These are phyloP conservation scores for Talaromyces sp. DNA, from an alignment of 2,329 filamentous ascomycete species.

Conservation along the genomic window DNA sequence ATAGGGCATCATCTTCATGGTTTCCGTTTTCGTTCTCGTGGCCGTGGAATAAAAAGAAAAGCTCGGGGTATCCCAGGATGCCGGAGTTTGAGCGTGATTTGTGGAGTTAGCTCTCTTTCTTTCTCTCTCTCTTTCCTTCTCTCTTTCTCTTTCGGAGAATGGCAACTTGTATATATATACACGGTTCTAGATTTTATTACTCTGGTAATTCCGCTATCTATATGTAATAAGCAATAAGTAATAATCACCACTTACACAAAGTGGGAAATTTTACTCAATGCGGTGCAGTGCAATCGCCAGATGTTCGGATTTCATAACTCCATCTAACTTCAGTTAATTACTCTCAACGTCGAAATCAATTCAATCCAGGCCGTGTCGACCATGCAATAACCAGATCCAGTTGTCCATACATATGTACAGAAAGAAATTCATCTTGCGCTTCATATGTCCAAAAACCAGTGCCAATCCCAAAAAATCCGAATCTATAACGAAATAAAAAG, in stretches of 20 bases:
- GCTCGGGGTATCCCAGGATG: not conserved
- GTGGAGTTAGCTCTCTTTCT: constrained; percentile 2
- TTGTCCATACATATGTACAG: not conserved
- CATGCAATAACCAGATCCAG: not conserved
- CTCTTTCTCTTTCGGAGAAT: not conserved
- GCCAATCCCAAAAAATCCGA: not conserved
- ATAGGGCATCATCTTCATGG: constrained; percentile 12
- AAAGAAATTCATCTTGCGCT: not conserved
- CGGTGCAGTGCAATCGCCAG: too few species aligned
- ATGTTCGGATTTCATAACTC: not conserved
- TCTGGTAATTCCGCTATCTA: not conserved
- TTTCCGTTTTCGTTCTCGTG: constrained; percentile 17
- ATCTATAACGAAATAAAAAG: not conserved
- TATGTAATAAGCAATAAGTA: not conserved
- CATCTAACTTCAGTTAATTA: not conserved
- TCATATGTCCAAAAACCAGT: not conserved
- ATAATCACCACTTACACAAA: not conserved
- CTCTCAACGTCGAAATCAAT: not conserved
- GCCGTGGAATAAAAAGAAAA: constrained; percentile 12
- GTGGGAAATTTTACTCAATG: not conserved
- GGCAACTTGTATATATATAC: not conserved
- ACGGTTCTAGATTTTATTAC: not conserved
- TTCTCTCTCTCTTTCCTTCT: not conserved
- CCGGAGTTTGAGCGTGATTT: constrained; percentile 5
- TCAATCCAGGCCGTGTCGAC: not conserved